These are phyloP conservation scores for Wickerhamomyces xylosicus DNA, from an alignment of 805 yeast species.

Conservation along the genomic window DNA sequence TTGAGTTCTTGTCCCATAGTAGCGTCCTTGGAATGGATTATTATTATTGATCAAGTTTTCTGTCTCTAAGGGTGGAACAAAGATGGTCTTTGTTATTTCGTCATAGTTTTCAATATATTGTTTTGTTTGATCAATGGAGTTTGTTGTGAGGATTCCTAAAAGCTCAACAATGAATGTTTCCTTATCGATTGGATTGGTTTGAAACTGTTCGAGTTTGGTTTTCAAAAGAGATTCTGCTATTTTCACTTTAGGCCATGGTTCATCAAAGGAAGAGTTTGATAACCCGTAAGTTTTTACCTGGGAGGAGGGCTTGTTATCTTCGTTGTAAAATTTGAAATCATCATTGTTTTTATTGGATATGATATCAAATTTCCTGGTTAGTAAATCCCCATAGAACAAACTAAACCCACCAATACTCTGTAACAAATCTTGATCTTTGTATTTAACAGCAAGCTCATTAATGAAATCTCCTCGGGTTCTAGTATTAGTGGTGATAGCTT, in stretches of 20 bases:
- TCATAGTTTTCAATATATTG: conserved; percentile 24
- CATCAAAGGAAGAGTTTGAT: conserved; percentile 54
- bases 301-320: conserved; percentile 18
- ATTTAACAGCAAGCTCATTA: conserved; percentile 10
- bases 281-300: conserved; percentile 32
- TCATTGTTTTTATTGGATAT: conserved; percentile 17
- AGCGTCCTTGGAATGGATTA: conserved; percentile 33
- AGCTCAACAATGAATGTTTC: conserved; percentile 37
- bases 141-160: conserved; percentile 44
- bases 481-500: conserved; percentile 23
- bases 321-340: conserved; percentile 21
- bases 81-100: conserved; percentile 47
- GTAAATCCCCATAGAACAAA: conserved; percentile 26
- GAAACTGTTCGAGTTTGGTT: conserved; percentile 26
- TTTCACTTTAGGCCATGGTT: conserved; percentile 69
- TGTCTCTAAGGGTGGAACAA: conserved; percentile 54
- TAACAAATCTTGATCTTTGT: conserved; percentile 11
- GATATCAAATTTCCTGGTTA: conserved; percentile 20
- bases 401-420: conserved; percentile 22
- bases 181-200: conserved; percentile 18
- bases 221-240: conserved; percentile 32
- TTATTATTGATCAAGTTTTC: conserved; percentile 18
- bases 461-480: conserved; percentile 14
- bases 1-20: conserved; percentile 85
- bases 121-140: conserved; percentile 22